Percentiles rank a stretch among this genome's conserved stretches.
These are phyloP conservation scores for Aspergillus fructus DNA, from an alignment of 2,329 filamentous ascomycete genomes.

Conservation along the genomic window DNA sequence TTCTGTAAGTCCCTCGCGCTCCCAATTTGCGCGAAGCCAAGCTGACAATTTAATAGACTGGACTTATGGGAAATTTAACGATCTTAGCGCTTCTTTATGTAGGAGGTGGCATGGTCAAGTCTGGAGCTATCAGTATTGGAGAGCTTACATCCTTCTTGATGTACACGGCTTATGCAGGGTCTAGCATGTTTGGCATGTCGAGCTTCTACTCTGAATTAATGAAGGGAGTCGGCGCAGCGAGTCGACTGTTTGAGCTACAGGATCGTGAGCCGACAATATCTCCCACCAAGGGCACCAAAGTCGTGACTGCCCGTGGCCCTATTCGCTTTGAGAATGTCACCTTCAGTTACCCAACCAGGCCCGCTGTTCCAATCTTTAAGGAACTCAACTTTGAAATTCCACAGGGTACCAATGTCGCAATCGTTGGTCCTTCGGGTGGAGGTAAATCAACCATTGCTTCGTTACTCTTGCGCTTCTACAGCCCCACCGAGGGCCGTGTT, in stretches of 20 bases:
- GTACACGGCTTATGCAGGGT: slow-evolving; percentile 87
- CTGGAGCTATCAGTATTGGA: slow-evolving; percentile 81
- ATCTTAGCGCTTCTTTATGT: slow-evolving; percentile 87
- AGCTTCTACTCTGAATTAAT: slow-evolving; percentile 98
- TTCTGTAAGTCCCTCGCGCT: slow-evolving; percentile 40
- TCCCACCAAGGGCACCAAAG: slow-evolving; percentile 77
- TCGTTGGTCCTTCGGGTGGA: slow-evolving; percentile 92
- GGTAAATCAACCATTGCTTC: slow-evolving; percentile 95
- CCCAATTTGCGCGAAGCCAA: background rate
- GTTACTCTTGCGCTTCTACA: slow-evolving; percentile 89
- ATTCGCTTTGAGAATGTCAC: slow-evolving; percentile 84
- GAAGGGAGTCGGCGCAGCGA: slow-evolving; percentile 98
- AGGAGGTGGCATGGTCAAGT: slow-evolving; percentile 85
- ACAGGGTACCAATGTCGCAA: slow-evolving; percentile 89
- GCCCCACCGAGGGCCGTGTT: slow-evolving; percentile 73
- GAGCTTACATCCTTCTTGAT: slow-evolving; percentile 96
- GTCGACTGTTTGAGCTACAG: slow-evolving; percentile 90
- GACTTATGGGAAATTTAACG: slow-evolving; percentile 94
- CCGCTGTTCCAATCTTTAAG: slow-evolving; percentile 88
- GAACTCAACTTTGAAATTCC: slow-evolving; percentile 87
- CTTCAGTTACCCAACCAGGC: slow-evolving; percentile 91
- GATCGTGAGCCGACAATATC: slow-evolving; percentile 83
- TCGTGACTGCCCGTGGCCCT: slow-evolving; percentile 79
- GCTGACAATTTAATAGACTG: slow-evolving; percentile 59
- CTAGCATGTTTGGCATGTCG: slow-evolving; percentile 88